Percentiles rank a stretch among this genome's conserved stretches.
phyloP scores from a whole-genome alignment of 2,329 filamentous ascomycete species.

The Orbilia oligospora region DNA sequence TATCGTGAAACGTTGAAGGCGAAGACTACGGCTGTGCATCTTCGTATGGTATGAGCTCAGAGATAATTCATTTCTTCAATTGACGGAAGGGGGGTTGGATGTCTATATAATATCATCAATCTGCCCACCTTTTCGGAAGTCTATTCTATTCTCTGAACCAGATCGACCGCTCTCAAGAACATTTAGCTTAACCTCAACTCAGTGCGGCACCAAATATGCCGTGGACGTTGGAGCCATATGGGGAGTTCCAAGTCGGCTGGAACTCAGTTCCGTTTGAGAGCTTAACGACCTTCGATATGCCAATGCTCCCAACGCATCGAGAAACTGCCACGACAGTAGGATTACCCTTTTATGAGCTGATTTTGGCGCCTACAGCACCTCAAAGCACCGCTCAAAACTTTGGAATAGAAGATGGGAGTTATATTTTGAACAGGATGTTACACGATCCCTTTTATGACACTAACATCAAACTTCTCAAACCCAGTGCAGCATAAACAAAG shows the following conservation, averaged over 20 bases:
- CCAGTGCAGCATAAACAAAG: not conserved
- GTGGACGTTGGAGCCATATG: not conserved
- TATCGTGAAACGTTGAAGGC: not conserved
- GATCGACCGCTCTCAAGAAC: not conserved
- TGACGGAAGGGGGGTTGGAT: not conserved
- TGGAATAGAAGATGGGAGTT: not conserved
- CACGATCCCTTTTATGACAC: not conserved
- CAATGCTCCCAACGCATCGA: not conserved
- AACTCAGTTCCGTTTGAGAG: not conserved
- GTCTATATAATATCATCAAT: not conserved
- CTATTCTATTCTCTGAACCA: slow-evolving; percentile 1
- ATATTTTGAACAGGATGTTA: not conserved
- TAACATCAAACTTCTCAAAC: not conserved
- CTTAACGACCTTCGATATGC: not conserved
- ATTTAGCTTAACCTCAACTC: not conserved
- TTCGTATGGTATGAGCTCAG: not conserved
- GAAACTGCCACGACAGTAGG: not conserved
- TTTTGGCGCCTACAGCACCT: not conserved
- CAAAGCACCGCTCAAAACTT: not conserved
- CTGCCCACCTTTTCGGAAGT: not conserved
- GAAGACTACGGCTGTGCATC: not conserved
- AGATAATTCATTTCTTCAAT: not conserved
- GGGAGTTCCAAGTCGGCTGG: not conserved
- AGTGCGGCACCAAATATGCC: not conserved
- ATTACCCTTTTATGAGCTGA: not conserved